Evolutionary conservation across 345 rosid genomes (phyloP), one percentile per base, ranked within the genome.

Genomic region (Populus nigra): DNA sequence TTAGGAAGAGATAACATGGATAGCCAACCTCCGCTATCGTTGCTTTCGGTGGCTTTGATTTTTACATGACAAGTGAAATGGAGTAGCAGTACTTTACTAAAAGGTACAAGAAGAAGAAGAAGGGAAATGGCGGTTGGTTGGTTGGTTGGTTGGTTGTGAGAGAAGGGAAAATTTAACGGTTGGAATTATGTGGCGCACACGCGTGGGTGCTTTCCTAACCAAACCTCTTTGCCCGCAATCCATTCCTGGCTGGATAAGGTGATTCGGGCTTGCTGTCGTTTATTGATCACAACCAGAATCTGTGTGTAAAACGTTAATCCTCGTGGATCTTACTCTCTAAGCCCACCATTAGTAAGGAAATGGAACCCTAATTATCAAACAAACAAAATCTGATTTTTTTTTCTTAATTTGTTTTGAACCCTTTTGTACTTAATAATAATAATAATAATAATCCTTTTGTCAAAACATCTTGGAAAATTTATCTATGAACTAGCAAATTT

Each of bases 1-100:
- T 77, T 80, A 65, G 74, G 89, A 71, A 70, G 65, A 45, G 87
- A 78, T 61, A 79, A 79, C 94, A 91, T 91, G 31, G 76, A 75
- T 38, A 63, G 67, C 16, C 53, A 47, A 47, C 53, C 18, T 12
- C 53, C 18, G 17, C 18, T 13, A 43, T 43, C 12, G 47, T 11
- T 43, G 11, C 47, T 43, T 43, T 43, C 47, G 12, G 47, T 43
- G 12, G 47, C 53, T 47, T 15, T 47, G 53, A 47, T 47, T 12
- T 15, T 47, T 15, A 47, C 53, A 47, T 47, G 53, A 47, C 53
- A 2, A 15, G 13, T 12, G 53, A 47, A 13, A 15, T 15, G 17
- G 50, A 47, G 15, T 6, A 8, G 1, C 3, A 15, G 67, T 11
- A 23, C 66, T 62, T 3, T 15, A 57, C 65, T 15, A 47, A 35